A percentile compares a stretch with the other conserved stretches of the same genome.
phyloP scores from a whole-genome alignment of 768 basidiomycete species.

The Peribolospora baueri region DNA sequence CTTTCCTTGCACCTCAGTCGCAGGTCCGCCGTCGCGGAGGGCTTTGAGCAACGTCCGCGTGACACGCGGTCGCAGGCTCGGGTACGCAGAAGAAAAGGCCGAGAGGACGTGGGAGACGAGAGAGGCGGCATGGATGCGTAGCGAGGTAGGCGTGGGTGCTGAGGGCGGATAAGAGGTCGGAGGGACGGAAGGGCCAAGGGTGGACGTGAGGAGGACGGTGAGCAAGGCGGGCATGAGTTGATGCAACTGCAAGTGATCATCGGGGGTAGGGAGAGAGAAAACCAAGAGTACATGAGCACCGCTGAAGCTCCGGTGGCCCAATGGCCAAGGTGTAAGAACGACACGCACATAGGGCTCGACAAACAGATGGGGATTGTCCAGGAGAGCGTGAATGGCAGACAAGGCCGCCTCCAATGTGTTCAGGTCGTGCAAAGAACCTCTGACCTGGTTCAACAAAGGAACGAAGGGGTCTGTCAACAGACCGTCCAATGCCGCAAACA shows the following conservation, averaged over 20 bases:
- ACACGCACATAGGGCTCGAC: constrained; percentile 78
- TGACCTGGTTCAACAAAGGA: constrained; percentile 25
- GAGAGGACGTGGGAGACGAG: constrained; percentile 59
- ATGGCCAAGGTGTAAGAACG: not conserved
- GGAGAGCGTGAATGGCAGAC: constrained; percentile 57
- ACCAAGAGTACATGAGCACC: not conserved
- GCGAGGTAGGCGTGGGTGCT: constrained; percentile 24
- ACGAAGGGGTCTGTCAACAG: not conserved
- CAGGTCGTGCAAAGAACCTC: constrained; percentile 31
- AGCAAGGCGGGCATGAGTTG: constrained; percentile 84
- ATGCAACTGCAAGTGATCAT: constrained; percentile 37
- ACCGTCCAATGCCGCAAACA: not conserved
- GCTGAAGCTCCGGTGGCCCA: no score
- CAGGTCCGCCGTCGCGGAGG: constrained; percentile 45
- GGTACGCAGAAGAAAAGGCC: constrained; percentile 68
- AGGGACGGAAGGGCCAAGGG: constrained; percentile 41
- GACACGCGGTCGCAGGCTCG: constrained; percentile 60
- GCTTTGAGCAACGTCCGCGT: constrained; percentile 83
- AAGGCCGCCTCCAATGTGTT: constrained; percentile 52
- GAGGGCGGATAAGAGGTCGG: constrained; percentile 7
- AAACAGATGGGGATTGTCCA: constrained; percentile 70
- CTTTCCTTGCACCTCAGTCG: constrained; percentile 52
- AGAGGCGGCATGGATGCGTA: constrained; percentile 60
- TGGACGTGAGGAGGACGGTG: constrained; percentile 67
- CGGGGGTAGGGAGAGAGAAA: not conserved